Conservation (phyloP, 139 green algal genomes). For the Edaphochlamys debaryana region DNA sequence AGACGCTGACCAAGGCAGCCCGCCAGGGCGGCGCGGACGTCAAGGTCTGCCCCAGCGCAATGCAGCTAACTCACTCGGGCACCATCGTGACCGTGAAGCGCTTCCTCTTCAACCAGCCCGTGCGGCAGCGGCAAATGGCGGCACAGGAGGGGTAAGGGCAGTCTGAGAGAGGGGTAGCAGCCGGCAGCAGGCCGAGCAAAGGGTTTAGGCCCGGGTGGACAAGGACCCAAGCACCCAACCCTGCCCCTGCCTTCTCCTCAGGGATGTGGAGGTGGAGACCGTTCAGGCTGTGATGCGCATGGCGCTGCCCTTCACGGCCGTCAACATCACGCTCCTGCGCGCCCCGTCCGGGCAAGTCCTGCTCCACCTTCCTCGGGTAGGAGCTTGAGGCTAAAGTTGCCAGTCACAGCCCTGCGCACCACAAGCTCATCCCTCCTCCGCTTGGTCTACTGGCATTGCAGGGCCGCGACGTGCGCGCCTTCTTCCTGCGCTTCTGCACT, state of each 20-base stretch:
- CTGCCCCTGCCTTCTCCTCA: neutral
- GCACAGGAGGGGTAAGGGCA: neutral
- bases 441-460: neutral
- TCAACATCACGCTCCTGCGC: conserved; percentile 37
- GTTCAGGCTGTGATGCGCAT: conserved; percentile 20
- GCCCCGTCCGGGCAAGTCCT: neutral
- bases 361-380: conserved; percentile 23
- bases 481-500: neutral
- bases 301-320: conserved; percentile 16
- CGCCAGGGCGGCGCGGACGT: neutral
- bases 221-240: too few relatives aligned
- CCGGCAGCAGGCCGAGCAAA: too few relatives aligned
- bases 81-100: neutral
- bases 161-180: too few relatives aligned
- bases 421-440: too few relatives aligned
- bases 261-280: conserved; percentile 6
- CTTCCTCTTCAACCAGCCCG: conserved; percentile 31
- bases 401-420: neutral
- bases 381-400: neutral
- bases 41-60: neutral
- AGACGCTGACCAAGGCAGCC: conserved; percentile 50
- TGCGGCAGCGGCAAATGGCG: neutral
- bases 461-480: neutral
- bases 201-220: too few relatives aligned
- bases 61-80: conserved; percentile 4